Evolutionary conservation across 176 grass and related monocot genomes (phyloP).

Genomic region (Leersia perrieri): DNA sequence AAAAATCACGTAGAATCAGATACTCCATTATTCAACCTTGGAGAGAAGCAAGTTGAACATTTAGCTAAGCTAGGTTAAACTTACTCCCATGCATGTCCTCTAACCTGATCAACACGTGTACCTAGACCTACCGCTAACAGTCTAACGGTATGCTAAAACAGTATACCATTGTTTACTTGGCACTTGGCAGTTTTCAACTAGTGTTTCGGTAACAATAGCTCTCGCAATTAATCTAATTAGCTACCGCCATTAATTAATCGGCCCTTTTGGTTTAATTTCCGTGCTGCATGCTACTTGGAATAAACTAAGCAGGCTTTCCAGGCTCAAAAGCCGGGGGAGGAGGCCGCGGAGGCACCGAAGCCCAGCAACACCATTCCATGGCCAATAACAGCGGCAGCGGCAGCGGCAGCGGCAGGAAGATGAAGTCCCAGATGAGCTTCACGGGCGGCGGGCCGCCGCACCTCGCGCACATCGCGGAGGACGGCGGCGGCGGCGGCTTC

Average conservation of each 20-base stretch:
- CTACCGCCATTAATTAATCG: neutral
- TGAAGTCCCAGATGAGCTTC: constrained; percentile 75
- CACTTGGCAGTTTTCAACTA: neutral
- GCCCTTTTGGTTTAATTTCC: neutral
- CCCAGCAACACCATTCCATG: constrained; percentile 15
- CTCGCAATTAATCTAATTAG: neutral
- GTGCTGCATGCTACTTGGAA: neutral
- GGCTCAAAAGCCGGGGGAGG: constrained; percentile 27
- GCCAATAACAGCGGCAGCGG: neutral
- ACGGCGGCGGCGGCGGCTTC: constrained; percentile 47
- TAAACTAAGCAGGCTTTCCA: constrained; percentile 45
- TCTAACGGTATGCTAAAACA: neutral
- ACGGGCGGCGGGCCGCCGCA: constrained; percentile 17
- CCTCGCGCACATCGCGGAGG: constrained; percentile 72
- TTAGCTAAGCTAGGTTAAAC: neutral
- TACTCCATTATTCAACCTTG: neutral
- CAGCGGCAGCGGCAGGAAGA: constrained; percentile 31
- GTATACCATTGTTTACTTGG: neutral
- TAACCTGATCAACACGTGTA: neutral
- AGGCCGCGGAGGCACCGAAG: constrained; percentile 34
- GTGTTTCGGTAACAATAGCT: neutral
- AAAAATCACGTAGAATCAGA: neutral
- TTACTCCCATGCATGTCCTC: neutral
- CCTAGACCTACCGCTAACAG: neutral
- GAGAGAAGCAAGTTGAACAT: neutral